Evolutionary conservation across 2,329 filamentous ascomycete genomes (phyloP), one percentile per base, ranked within the genome.

Genomic region (Talaromyces sp.): DNA sequence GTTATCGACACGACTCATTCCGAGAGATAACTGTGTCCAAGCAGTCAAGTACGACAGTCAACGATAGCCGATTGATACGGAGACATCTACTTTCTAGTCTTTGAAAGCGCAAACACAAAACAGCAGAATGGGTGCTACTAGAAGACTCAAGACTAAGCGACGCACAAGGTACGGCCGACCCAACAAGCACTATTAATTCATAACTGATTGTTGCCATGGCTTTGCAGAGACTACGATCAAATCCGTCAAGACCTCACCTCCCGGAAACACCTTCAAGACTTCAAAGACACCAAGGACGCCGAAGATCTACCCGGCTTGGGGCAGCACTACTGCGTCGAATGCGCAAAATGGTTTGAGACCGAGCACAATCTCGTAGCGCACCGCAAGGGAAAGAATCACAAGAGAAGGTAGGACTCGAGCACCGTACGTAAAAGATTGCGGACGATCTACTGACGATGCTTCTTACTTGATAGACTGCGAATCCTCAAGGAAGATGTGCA

Each of bases 301-400:
- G 94, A 98, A 75, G 95, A 98, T 73, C 84, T 97, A 41, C 95
- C 95, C 3, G 94, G 88, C 0, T 83, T 97, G 58, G 95, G 95
- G 31, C 84, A 87, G 71, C 89, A 89, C 76, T 98, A 97, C 79
- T 99, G 95, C 78, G 83, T 90, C 16, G 91, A 97, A 78, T 99
- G 95, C 78, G 90, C 95, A 68, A 98, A 96, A 81, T 98, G 92
- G 90, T 98, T 96, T 77, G 94, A 98, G 77, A 90, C 88, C 59
- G 90, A 95, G 70, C 78, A 85, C 71, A 96, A 91, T 71, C 82
- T 96, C 65, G 82, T 84, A 41, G 83, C 86, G 33, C 95, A 99
- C 79, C 83, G 84, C 65, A 92, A 90, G 77, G 92, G 92, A 71
- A 99, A 97, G 81, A 92, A 91, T 69, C 95, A 99, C 80, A 97